Base-by-base conservation (phyloP, 1,284 basidiomycete species). In the Exobasidium cylindrosporum region DNA sequence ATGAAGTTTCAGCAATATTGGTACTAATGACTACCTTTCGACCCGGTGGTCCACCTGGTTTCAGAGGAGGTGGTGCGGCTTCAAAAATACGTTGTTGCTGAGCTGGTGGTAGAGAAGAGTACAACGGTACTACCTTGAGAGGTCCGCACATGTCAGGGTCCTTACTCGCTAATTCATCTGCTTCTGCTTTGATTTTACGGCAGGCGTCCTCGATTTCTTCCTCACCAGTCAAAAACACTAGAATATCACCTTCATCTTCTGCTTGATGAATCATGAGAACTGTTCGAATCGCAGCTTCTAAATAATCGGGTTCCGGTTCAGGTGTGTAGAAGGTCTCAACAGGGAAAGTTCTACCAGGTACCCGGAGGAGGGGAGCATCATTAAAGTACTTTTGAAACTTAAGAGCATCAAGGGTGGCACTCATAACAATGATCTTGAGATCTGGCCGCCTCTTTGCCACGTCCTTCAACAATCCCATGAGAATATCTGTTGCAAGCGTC, bases 201-300 rank as follows among this genome's bases (percentile, higher is more conserved):
- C 95, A 97, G 0, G 93, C 89, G 70, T 97, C 94, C 77, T 98
- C 95, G 69, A 98, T 98, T 82, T 98, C 96, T 76, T 97, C 95
- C 80, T 97, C 94, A 81, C 95, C 95, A 0, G 96, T 97, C 67
- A 98, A 83, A 87, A 98, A 98, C 3, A 98, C 83, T 1, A 98
- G 83, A 43, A 98, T 86, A 77, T 99, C 95, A 1, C 95, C 95
- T 1, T 88, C 88, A 3, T 92, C 91, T 80, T 99, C 95, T 0
- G 91, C 92, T 67, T 95, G 88, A 78, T 98, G 95, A 53, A 99
- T 97, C 89, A 95, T 96, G 60, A 97, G 84, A 29, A 97, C 94
- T 0, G 95, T 97, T 31, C 94, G 87, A 68, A 98, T 95, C 0
- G 96, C 93, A 0, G 95, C 93, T 79, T 98, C 95, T 40, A 97